Evolutionary conservation across 371 early-diverging fungal species (phyloP).

Genomic region (Mucor mucedo): DNA sequence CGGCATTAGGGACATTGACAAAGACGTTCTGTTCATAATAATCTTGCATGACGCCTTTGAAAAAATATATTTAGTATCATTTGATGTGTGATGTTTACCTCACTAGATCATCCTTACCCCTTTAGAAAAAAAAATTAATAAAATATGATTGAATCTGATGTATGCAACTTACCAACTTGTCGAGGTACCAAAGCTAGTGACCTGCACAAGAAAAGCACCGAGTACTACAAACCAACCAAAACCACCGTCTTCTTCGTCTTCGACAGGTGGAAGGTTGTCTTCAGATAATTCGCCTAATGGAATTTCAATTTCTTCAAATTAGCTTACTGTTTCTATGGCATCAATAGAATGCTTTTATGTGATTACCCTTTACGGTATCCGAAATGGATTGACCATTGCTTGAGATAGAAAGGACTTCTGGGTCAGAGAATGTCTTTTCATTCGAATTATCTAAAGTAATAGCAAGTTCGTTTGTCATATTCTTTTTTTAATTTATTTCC

Average conservation of each 20-base stretch:
- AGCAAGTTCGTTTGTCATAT: conserved; percentile 33
- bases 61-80: not conserved
- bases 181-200: conserved; percentile 58
- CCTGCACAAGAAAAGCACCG: conserved; percentile 61
- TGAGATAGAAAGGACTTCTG: conserved; percentile 8
- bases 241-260: conserved; percentile 47
- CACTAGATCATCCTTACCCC: conserved; percentile 19
- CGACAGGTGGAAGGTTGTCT: conserved; percentile 6
- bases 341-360: not conserved
- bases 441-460: conserved; percentile 27
- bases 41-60: conserved; percentile 39
- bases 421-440: conserved; percentile 10
- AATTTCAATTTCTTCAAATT: not conserved
- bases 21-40: conserved; percentile 24
- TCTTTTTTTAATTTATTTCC: conserved; percentile 10
- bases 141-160: not conserved
- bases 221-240: conserved; percentile 68
- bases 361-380: conserved; percentile 10
- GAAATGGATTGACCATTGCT: conserved; percentile 7
- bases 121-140: conserved; percentile 7
- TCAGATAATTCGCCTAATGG: not conserved
- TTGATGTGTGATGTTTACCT: not conserved
- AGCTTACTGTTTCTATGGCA: too few species aligned
- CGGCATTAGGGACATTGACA: not conserved
- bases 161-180: conserved; percentile 34